A percentile compares a stretch with the other conserved stretches of the same genome.
Evolutionary conservation across 192 early-diverging fungal genomes (phyloP).

Genomic region (Dimargaris cristalligena): DNA sequence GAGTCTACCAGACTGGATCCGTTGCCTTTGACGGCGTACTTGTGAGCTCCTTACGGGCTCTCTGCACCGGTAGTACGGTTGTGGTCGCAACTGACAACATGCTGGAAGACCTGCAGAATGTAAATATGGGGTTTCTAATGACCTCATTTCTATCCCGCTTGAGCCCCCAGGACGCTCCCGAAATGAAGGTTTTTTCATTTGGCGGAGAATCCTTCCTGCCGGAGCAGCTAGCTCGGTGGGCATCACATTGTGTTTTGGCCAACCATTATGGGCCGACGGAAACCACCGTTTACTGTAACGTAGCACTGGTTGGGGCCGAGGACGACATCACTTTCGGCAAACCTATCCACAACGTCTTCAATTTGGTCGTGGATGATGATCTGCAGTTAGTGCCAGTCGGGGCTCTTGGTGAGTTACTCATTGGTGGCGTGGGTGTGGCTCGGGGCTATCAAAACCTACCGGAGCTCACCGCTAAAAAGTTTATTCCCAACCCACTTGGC

Average conservation of each 20-base stretch:
- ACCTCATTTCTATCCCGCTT: background rate
- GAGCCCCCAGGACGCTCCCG: background rate
- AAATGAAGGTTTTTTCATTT: background rate
- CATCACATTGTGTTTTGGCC: background rate
- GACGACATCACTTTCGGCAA: constrained; percentile 13
- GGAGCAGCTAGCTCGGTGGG: background rate
- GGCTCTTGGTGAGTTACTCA: constrained; percentile 18
- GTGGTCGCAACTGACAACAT: too few species aligned
- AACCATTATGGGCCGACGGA: background rate
- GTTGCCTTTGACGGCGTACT: too few species aligned
- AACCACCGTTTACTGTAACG: background rate
- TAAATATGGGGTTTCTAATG: background rate
- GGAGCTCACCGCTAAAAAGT: constrained; percentile 17
- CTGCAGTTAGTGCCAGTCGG: constrained; percentile 14
- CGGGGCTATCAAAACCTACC: constrained; percentile 20
- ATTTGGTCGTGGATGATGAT: constrained; percentile 16
- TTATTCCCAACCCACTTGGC: constrained; percentile 20
- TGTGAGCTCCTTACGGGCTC: too few species aligned
- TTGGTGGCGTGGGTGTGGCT: constrained; percentile 17
- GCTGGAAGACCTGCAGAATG: background rate
- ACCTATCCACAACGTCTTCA: constrained; percentile 9
- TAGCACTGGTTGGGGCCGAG: background rate
- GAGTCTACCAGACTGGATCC: too few species aligned
- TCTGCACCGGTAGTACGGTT: too few species aligned
- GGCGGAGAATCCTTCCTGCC: background rate